Percentiles rank a stretch among this genome's conserved stretches.
These are phyloP conservation scores for Globisporangium nagaii DNA, from an alignment of 352 stramenopile genomes.

Conservation along the genomic window DNA sequence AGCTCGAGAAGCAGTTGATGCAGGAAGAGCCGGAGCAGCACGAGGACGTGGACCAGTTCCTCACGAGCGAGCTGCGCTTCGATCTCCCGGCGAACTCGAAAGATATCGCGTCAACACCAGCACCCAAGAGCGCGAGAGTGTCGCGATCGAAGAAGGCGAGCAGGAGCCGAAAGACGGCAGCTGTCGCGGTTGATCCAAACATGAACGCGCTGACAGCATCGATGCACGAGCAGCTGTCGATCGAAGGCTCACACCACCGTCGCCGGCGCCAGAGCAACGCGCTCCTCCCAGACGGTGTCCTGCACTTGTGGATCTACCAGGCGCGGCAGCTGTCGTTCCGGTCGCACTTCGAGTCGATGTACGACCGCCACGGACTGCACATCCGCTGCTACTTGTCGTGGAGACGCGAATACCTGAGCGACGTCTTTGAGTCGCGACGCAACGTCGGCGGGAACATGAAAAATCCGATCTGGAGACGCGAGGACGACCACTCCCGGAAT, in stretches of 20 bases:
- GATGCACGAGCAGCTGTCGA: background rate
- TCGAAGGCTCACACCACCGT: background rate
- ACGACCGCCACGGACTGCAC: conserved; percentile 36
- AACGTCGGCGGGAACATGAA: conserved; percentile 33
- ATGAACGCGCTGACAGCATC: background rate
- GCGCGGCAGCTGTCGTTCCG: conserved; percentile 35
- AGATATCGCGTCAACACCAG: background rate
- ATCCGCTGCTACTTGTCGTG: conserved; percentile 30
- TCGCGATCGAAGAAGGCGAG: background rate
- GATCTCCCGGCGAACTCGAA: background rate
- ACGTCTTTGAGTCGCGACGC: conserved; percentile 34
- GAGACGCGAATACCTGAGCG: conserved; percentile 18
- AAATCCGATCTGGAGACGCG: conserved; percentile 34
- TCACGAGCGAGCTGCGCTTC: conserved; percentile 3
- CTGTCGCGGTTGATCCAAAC: background rate
- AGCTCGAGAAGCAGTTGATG: background rate
- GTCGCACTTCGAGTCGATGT: conserved; percentile 37
- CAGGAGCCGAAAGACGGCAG: background rate
- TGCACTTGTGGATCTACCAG: conserved; percentile 54
- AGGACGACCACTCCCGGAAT: conserved; percentile 19
- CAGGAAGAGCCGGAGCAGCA: background rate
- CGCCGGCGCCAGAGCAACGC: conserved; percentile 8
- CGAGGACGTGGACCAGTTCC: conserved; percentile 8
- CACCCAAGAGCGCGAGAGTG: background rate
- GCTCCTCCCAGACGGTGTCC: conserved; percentile 17